Percentiles rank a stretch among this genome's conserved stretches.
These are phyloP conservation scores for Sugiyamaella chiloensis DNA, from an alignment of 805 yeast species.

Conservation along the genomic window DNA sequence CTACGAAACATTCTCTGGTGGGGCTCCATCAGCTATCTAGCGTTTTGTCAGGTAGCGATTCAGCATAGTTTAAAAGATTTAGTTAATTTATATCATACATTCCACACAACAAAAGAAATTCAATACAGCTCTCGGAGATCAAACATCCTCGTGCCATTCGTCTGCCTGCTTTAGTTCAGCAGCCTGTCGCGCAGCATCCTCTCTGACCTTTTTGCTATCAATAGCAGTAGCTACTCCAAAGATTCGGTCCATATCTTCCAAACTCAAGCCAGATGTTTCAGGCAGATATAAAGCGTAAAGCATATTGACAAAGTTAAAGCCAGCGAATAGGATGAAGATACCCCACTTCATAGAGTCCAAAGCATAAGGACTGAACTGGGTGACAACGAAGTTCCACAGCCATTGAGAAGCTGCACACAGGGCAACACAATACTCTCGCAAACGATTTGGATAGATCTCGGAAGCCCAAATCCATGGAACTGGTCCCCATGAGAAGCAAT, in stretches of 20 bases:
- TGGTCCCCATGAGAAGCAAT: conserved; percentile 24
- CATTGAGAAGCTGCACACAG: conserved; percentile 17
- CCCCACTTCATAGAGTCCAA: conserved; percentile 49
- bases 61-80: too few relatives aligned
- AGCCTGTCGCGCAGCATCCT: conserved; percentile 4
- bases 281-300: conserved; percentile 11
- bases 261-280: conserved; percentile 11
- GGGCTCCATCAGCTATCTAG: too few relatives aligned
- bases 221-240: conserved; percentile 10
- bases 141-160: conserved; percentile 4
- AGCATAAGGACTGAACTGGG: conserved; percentile 37
- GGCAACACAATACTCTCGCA: conserved; percentile 20
- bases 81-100: too few relatives aligned
- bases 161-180: conserved; percentile 2
- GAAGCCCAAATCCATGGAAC: conserved; percentile 23
- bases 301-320: conserved; percentile 11
- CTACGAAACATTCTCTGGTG: too few relatives aligned
- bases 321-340: conserved; percentile 20
- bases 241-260: conserved; percentile 12
- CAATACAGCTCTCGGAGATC: too few relatives aligned
- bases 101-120: too few relatives aligned
- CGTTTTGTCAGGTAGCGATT: too few relatives aligned
- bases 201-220: conserved; percentile 1
- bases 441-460: conserved; percentile 21
- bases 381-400: conserved; percentile 16